Evolutionary conservation across 257 asterid species (phyloP), one percentile per base, ranked within the genome.

Genomic region (Striga asiatica): DNA sequence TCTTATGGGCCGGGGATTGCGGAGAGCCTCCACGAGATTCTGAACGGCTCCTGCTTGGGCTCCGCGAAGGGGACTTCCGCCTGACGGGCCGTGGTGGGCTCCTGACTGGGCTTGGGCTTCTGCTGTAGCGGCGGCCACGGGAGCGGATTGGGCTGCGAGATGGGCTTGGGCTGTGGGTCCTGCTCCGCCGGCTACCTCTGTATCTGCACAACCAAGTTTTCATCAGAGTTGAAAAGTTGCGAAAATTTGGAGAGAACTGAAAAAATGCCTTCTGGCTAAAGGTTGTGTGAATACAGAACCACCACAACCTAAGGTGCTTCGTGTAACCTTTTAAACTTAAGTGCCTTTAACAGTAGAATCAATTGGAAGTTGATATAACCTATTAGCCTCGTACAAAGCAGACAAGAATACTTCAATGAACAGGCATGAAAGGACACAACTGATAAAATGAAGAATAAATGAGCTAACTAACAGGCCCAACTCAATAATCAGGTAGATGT

Each of bases 121-220:
- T 74, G 67, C 77, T 73, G 43, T 88, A 67, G 42, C 85, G 97
- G 4, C 94, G 88, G 55, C 41, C 58, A 48, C 93, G 99, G 59
- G 81, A 75, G 45, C 93, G 93, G 53, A 78, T 69, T 45, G 99
- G 99, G 53, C 97, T 92, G 49, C 76, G 89, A 1, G 99, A 88
- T 19, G 60, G 45, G 12, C 95, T 84, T 17, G 82, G 84, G 47
- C 93, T 87, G 58, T 82, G 82, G 68, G 68, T 76, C 65, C 89
- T 72, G 66, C 98, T 88, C 67, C 96, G 79, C 70, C 93, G 70
- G 52, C n/a, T n/a, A n/a, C 88, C 79, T 65, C 95, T 74, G 73
- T 74, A 82, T 62, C 99, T 92, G 37, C 1, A n/a, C 12, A 18
- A 39, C 46, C 25, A 27, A 25, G n/a, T n/a, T 38, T 18, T 24